Percentiles rank a stretch among this genome's conserved stretches.
Evolutionary conservation across 306 rosid genomes (phyloP).

Genomic region (Vicia faba): DNA sequence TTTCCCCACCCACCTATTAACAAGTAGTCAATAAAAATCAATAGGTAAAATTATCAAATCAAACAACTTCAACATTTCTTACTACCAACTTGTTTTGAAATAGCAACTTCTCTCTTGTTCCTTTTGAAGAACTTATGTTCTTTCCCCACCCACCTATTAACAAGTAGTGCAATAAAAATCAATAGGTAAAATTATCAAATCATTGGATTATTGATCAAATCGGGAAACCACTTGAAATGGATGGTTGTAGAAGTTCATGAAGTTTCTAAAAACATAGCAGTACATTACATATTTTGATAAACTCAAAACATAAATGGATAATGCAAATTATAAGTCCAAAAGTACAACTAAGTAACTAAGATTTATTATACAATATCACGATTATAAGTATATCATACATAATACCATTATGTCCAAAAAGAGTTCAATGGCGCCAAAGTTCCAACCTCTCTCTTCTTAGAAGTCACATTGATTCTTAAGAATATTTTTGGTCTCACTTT

Average conservation of each 20-base stretch:
- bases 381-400: not conserved
- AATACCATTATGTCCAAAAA: not conserved
- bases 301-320: not conserved
- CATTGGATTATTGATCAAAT: not conserved
- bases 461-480: not conserved
- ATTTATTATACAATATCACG: slow-evolving; percentile 8
- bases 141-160: not conserved
- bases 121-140: not conserved
- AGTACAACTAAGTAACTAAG: not conserved
- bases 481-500: not conserved
- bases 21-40: too few species aligned
- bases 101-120: not conserved
- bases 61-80: slow-evolving; percentile 53
- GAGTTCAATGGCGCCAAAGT: not conserved
- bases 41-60: too few species aligned
- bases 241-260: not conserved
- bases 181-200: not conserved
- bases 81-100: slow-evolving; percentile 14
- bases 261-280: not conserved
- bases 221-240: not conserved
- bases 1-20: not conserved
- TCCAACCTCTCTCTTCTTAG: not conserved
- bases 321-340: slow-evolving; percentile 14
- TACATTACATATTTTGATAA: slow-evolving; percentile 4
- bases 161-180: slow-evolving; percentile 6